Base-by-base conservation (phyloP, 2,329 filamentous ascomycete genomes). In the Tricladium varicosporioides region DNA sequence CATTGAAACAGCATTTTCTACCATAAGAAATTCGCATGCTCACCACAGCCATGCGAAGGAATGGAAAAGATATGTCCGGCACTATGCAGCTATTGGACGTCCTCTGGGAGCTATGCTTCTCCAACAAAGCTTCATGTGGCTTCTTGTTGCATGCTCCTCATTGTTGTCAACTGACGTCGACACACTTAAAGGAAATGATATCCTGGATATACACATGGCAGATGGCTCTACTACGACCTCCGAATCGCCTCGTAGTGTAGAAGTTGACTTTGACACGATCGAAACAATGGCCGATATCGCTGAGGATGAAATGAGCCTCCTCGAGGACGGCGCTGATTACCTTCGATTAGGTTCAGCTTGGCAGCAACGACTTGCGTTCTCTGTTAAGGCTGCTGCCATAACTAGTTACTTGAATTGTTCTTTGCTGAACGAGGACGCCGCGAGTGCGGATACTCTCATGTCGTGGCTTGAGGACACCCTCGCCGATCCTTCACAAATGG, bases 281-380 rank as follows among this genome's bases (percentile, higher is more conserved):
- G 83, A 87, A 61, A 76, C 78, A 9, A 83, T 94, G 61, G 84
- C 89, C 1, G 83, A 83, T 48, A 83, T 96, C 62, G 87, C 92
- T 33, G 79, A 84, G 10, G 89, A 96, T 60, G 89, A 96, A 69
- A 91, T 97, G 79, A 85, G 87, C 65, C 84, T 92, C 51, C 78
- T 99, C 16, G 92, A 97, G 63, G 91, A 92, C 49, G 90, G 90
- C 58, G 88, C 91, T 1, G 94, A 97, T 72, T 97, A 96, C 71
- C 79, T 96, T 45, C 87, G 89, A 65, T 83, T 97, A 57, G 89
- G 90, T 56, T 93, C 92, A 1, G 81, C 86, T 5, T 92, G 88
- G 75, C 92, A 97, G 71, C 93, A 97, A 73, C 86, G 81, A 58
- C 81, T 97, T 54, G 91, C 92, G 4, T 92, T 89, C 66, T 86